Evolutionary conservation across 2,329 filamentous ascomycete species (phyloP).

Genomic region (Aspergillus fumigatus): DNA sequence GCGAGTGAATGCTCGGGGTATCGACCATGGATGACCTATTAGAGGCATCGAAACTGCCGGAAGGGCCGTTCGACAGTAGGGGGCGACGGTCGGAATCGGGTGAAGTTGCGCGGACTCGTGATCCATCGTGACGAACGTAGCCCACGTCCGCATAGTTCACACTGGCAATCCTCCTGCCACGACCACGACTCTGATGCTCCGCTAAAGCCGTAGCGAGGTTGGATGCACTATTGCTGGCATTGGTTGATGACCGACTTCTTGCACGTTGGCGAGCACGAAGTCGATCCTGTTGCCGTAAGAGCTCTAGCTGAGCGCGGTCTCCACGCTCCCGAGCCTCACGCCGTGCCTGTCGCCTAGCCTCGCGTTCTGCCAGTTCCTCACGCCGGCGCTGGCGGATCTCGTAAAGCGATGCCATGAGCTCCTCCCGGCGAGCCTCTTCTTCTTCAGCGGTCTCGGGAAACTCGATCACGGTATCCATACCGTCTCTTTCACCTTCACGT

Average conservation of each 20-base stretch:
- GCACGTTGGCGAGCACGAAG: conserved; percentile 48
- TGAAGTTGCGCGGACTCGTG: conserved; percentile 44
- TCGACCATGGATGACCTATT: conserved; percentile 24
- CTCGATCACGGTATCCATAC: conserved; percentile 87
- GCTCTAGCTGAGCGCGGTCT: conserved; percentile 64
- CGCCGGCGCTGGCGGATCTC: conserved; percentile 79
- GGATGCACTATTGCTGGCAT: conserved; percentile 35
- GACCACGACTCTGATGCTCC: conserved; percentile 41
- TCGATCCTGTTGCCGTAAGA: conserved; percentile 55
- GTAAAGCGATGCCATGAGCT: conserved; percentile 90
- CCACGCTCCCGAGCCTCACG: conserved; percentile 68
- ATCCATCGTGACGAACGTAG: conserved; percentile 47
- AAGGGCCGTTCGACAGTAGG: conserved; percentile 36
- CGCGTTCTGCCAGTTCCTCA: conserved; percentile 69
- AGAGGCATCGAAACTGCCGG: conserved; percentile 26
- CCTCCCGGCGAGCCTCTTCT: conserved; percentile 71
- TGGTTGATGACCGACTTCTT: conserved; percentile 22
- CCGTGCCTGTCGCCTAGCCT: conserved; percentile 65
- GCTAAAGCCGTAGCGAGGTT: conserved; percentile 31
- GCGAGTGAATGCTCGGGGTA: conserved; percentile 24
- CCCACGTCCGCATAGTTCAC: conserved; percentile 46
- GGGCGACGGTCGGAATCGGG: conserved; percentile 46
- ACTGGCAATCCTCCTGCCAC: conserved; percentile 43
- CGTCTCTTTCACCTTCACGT: conserved; percentile 83
- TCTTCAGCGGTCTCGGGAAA: conserved; percentile 75